A percentile compares a stretch with the other conserved stretches of the same genome.
Conservation (phyloP, 331 rosid species). For the Malus hybrid region DNA sequence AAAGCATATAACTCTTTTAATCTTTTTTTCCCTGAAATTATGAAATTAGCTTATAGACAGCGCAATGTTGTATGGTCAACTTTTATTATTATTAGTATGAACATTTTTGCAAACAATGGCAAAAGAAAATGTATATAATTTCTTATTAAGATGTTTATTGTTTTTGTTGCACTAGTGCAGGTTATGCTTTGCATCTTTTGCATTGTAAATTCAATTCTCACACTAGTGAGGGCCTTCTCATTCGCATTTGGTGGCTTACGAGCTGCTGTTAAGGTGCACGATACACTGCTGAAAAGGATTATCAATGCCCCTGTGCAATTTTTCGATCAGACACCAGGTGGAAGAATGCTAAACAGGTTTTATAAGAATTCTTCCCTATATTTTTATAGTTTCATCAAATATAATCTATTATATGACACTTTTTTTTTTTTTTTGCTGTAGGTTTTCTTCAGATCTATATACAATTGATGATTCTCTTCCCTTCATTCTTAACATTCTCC, state of each 20-base stretch:
- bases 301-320: slow-evolving; percentile 79
- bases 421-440: slow-evolving; percentile 18
- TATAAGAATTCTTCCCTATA: slow-evolving; percentile 16
- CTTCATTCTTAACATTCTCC: slow-evolving; percentile 86
- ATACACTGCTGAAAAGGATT: slow-evolving; percentile 56
- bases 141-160: slow-evolving; percentile 1
- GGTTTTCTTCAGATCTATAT: slow-evolving; percentile 95
- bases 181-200: slow-evolving; percentile 74
- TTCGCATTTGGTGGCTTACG: slow-evolving; percentile 91
- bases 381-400: slow-evolving; percentile 5
- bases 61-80: not conserved
- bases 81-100: too few relatives aligned
- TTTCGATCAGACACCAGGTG: slow-evolving; percentile 83
- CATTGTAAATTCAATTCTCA: slow-evolving; percentile 67
- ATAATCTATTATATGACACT: not conserved
- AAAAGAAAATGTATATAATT: not conserved
- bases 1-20: not conserved
- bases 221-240: slow-evolving; percentile 91
- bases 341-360: slow-evolving; percentile 92
- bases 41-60: too few relatives aligned
- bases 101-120: too few relatives aligned
- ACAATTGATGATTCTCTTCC: slow-evolving; percentile 97
- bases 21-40: not conserved
- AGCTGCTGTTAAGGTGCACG: slow-evolving; percentile 86
- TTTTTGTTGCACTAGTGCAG: slow-evolving; percentile 39